Evolutionary conservation across 2,329 filamentous ascomycete genomes (phyloP), one percentile per base, ranked within the genome.

Genomic region (Aspergillus flavus): DNA sequence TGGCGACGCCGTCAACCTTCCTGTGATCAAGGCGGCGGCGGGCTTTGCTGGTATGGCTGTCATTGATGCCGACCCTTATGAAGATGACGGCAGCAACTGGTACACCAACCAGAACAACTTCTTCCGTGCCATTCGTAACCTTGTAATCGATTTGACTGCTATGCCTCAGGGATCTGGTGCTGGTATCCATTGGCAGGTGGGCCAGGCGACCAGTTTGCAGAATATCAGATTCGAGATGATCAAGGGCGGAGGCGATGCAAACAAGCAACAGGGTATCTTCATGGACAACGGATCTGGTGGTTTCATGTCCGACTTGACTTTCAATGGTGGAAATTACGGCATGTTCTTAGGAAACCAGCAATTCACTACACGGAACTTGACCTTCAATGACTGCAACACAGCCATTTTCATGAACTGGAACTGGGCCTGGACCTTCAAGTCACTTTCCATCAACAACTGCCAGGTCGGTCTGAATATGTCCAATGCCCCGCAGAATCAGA

Each of bases 321-420:
- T 96, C 85, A 92, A 93, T 71, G 93, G 92, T 64, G 93, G 93
- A 66, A 86, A 86, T 68, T 88, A 89, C 68, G 92, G 93, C 60
- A 89, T 89, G 69, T 94, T 92, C 80, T 82, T 94, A 30, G 93
- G 93, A 57, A 93, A 89, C 79, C 93, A 96, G 80, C 93, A 96
- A 79, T 95, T 94, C 79, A 94, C 92, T 45, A 90, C 89, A 32
- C 89, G 92, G 69, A 95, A 96, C 79, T 74, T 95, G 75, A 90
- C 85, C 41, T 96, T 96, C 84, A 92, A 91, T 76, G 85, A 86
- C 77, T 94, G 91, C 82, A 85, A 92, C 73, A 96, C 92, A 2
- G 93, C 91, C 65, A 88, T 96, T 67, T 92, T 87, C 80, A 91
- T 95, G 88, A 93, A 93, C 83, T 96, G 93, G 93, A 92, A 94